Conservation (phyloP, 805 yeast species). For the Spathaspora girioi region DNA sequence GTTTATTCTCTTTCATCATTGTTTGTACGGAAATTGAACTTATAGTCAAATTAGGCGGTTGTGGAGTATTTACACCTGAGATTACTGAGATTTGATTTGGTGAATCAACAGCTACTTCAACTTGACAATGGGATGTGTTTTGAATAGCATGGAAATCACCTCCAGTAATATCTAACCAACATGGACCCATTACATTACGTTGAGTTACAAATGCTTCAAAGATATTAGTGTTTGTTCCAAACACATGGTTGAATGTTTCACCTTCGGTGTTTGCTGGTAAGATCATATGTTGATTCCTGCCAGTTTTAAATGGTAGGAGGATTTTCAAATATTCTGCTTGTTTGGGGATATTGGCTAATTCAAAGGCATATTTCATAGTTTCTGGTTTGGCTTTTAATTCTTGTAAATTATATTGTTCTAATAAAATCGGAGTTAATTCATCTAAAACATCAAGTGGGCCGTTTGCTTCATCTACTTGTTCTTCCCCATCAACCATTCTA, state of each 20-base stretch:
- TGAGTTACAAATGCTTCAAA: constrained; percentile 86
- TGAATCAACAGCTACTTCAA: constrained; percentile 60
- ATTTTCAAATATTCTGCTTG: constrained; percentile 79
- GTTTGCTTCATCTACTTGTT: constrained; percentile 31
- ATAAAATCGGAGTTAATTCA: constrained; percentile 66
- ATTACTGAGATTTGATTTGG: constrained; percentile 43
- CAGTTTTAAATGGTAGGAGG: constrained; percentile 68
- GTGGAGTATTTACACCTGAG: constrained; percentile 23
- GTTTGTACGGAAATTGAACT: constrained; percentile 80
- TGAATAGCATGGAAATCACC: constrained; percentile 57
- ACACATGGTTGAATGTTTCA: constrained; percentile 70
- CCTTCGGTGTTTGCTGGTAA: constrained; percentile 68
- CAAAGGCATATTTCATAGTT: constrained; percentile 83
- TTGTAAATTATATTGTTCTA: constrained; percentile 59
- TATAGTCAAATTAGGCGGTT: constrained; percentile 65
- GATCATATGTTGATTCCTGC: constrained; percentile 44
- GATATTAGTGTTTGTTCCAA: constrained; percentile 69
- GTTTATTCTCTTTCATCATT: constrained; percentile 69
- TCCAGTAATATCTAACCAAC: constrained; percentile 79
- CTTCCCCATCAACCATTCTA: constrained; percentile 41
- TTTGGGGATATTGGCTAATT: constrained; percentile 71
- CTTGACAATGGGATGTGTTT: constrained; percentile 73
- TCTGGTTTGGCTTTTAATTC: constrained; percentile 69
- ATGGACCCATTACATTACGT: constrained; percentile 91
- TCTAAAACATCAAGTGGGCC: constrained; percentile 67